A percentile compares a stretch with the other conserved stretches of the same genome.
Evolutionary conservation across 805 yeast species (phyloP).

Genomic region (Komagataella ulmi): DNA sequence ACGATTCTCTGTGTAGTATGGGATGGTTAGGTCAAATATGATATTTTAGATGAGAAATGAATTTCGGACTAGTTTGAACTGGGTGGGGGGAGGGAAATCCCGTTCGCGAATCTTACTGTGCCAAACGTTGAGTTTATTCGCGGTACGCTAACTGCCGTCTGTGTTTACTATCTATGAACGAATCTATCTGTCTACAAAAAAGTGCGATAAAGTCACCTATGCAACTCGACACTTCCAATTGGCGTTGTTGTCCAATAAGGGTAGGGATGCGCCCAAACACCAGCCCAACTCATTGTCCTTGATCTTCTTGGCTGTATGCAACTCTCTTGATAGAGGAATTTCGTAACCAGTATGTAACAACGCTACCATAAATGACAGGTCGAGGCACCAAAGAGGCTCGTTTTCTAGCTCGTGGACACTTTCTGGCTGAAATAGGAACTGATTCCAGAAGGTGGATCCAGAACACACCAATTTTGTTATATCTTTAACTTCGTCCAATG

Average conservation of each 20-base stretch:
- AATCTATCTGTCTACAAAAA: not conserved
- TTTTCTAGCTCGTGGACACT: conserved; percentile 52
- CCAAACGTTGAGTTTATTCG: not conserved
- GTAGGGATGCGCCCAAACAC: conserved; percentile 97
- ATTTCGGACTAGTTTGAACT: not conserved
- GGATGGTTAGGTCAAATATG: not conserved
- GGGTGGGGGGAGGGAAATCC: not conserved
- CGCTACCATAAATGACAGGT: conserved; percentile 80
- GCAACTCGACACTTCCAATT: conserved; percentile 59
- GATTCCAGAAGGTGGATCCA: conserved; percentile 67
- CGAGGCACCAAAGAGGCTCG: conserved; percentile 93
- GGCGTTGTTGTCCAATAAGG: conserved; percentile 54
- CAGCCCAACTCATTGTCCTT: conserved; percentile 90
- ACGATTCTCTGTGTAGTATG: not conserved
- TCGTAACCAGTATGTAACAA: conserved; percentile 94
- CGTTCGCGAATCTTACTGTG: not conserved
- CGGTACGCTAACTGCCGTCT: not conserved
- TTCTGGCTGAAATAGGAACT: conserved; percentile 48
- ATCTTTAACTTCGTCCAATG: conserved; percentile 71
- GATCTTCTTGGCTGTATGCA: conserved; percentile 84
- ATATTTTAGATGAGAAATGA: not conserved
- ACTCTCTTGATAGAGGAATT: conserved; percentile 79
- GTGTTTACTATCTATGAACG: too few relatives aligned
- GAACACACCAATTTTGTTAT: conserved; percentile 76
- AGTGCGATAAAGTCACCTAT: conserved; percentile 7